Conservation (phyloP, 1,284 basidiomycete species). For the Rhodotorula sp. region DNA sequence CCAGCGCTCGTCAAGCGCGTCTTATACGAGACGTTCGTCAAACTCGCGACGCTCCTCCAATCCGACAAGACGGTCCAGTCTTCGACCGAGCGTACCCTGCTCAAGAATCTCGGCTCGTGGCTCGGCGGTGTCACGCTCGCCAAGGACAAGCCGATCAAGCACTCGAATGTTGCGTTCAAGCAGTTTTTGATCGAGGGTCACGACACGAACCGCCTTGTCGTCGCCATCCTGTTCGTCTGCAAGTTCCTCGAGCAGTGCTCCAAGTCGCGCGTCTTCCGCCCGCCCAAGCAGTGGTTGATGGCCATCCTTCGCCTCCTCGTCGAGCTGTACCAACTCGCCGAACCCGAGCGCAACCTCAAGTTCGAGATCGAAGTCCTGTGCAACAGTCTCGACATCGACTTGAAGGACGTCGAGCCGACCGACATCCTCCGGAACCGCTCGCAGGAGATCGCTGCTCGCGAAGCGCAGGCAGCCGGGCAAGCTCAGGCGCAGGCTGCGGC, state of each 20-base stretch:
- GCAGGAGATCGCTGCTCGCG: slow-evolving; percentile 51
- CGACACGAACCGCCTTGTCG: slow-evolving; percentile 83
- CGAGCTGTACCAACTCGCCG: slow-evolving; percentile 94
- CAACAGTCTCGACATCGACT: slow-evolving; percentile 83
- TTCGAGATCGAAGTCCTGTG: slow-evolving; percentile 99
- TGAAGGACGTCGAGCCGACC: slow-evolving; percentile 81
- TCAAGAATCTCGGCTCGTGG: slow-evolving; percentile 97
- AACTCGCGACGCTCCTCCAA: slow-evolving; percentile 81
- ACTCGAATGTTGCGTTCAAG: slow-evolving; percentile 93
- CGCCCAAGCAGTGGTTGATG: slow-evolving; percentile 99
- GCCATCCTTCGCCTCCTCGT: slow-evolving; percentile 86
- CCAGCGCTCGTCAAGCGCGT: slow-evolving; percentile 66
- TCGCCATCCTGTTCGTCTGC: slow-evolving; percentile 98
- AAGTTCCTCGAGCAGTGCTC: slow-evolving; percentile 90
- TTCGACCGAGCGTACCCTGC: slow-evolving; percentile 76
- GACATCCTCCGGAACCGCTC: slow-evolving; percentile 69
- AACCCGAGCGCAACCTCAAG: slow-evolving; percentile 94
- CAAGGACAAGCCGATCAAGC: slow-evolving; percentile 84
- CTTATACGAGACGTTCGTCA: slow-evolving; percentile 87
- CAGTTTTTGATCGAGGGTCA: slow-evolving; percentile 93
- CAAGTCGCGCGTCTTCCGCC: slow-evolving; percentile 85
- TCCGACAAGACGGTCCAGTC: slow-evolving; percentile 85
- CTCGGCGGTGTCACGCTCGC: slow-evolving; percentile 90
- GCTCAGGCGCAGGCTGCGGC: slow-evolving; percentile 11
- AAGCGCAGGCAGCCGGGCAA: slow-evolving; percentile 46